phyloP scores from a whole-genome alignment of 2,329 filamentous ascomycete species.

The Aspergillus novoparasiticus region DNA sequence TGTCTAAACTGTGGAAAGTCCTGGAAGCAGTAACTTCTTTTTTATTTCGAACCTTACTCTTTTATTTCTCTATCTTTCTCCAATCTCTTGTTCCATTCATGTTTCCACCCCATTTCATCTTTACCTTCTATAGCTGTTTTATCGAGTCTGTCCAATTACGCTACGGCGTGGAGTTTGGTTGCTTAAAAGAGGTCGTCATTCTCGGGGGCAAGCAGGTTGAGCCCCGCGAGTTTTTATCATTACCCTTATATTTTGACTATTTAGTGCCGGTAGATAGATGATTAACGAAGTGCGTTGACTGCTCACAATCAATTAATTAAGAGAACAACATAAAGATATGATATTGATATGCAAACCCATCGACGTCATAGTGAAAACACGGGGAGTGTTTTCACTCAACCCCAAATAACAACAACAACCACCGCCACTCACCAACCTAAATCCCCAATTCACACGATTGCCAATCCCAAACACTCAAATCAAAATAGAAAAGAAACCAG shows the following conservation, averaged over 20 bases:
- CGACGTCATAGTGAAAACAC: background rate
- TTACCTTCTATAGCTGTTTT: conserved; percentile 1
- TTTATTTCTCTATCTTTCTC: background rate
- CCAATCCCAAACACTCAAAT: background rate
- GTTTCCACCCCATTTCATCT: background rate
- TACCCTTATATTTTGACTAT: background rate
- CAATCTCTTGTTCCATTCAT: background rate
- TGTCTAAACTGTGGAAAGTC: conserved; percentile 52
- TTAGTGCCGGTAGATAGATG: conserved; percentile 3
- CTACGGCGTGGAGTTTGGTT: conserved; percentile 5
- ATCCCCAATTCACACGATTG: too few species aligned
- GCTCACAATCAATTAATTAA: background rate
- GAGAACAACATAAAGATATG: background rate
- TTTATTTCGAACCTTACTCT: conserved; percentile 3
- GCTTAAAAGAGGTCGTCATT: conserved; percentile 5
- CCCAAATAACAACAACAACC: background rate
- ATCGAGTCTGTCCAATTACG: conserved; percentile 1
- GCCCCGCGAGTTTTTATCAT: background rate
- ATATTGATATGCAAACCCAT: background rate
- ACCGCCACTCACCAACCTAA: too few species aligned
- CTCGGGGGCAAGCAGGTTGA: background rate
- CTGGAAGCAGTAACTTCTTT: conserved; percentile 43
- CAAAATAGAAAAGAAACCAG: background rate
- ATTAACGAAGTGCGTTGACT: conserved; percentile 3
- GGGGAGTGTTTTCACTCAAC: too few species aligned